A percentile compares a stretch with the other conserved stretches of the same genome.
Conservation (phyloP, 306 rosid genomes). For the Prunus padus region DNA sequence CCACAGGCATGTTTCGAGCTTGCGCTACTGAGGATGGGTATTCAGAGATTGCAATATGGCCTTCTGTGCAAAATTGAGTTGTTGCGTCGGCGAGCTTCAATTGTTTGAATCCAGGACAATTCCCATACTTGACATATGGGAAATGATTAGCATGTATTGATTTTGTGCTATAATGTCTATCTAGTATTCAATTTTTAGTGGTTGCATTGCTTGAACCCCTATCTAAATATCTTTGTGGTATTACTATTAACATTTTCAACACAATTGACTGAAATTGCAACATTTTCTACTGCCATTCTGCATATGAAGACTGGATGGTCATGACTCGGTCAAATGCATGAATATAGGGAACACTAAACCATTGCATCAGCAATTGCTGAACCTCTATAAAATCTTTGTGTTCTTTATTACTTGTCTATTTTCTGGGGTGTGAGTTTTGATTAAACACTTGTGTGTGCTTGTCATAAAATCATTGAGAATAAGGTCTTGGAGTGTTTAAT, state of each 20-base stretch:
- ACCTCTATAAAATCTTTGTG: too few species aligned
- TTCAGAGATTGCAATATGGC: conserved; percentile 77
- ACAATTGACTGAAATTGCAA: not conserved
- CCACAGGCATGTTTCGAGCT: conserved; percentile 93
- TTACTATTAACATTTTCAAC: not conserved
- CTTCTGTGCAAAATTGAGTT: conserved; percentile 32
- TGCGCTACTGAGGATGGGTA: conserved; percentile 79
- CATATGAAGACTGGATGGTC: not conserved
- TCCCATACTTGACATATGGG: not conserved
- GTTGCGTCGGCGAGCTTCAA: conserved; percentile 3
- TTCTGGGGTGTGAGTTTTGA: too few species aligned
- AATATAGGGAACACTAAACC: not conserved
- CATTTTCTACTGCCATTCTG: not conserved
- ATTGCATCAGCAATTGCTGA: too few species aligned
- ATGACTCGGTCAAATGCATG: not conserved
- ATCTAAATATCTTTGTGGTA: not conserved
- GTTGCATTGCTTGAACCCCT: not conserved
- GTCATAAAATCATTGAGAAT: too few species aligned
- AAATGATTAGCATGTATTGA: not conserved
- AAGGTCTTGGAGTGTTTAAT: too few species aligned
- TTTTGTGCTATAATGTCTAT: not conserved
- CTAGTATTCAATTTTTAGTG: too few species aligned
- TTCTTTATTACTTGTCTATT: too few species aligned
- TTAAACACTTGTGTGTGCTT: too few species aligned
- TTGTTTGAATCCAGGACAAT: not conserved